Base-by-base conservation (phyloP, 2,329 filamentous ascomycete genomes). In the Diaporthe aspalathi region DNA sequence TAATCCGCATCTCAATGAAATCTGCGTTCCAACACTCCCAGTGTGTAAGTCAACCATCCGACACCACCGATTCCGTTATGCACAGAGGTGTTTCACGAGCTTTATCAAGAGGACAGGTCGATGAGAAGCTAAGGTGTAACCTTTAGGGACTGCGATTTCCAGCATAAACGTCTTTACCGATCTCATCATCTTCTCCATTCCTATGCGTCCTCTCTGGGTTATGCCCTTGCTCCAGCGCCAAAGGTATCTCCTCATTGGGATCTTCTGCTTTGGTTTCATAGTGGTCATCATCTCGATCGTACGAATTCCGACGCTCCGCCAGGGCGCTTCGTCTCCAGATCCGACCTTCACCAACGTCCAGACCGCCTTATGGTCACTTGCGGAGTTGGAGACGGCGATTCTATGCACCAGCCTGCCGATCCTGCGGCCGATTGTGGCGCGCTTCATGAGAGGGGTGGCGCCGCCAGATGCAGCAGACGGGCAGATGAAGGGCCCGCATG, bases 401-500 rank as follows among this genome's bases (percentile, higher is more conserved):
- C 6, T 71, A 5, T 71, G 69, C 17, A 54, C 69, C 22, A 67
- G 60, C 52, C 40, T 9, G 76, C 82, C 27, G 75, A 50, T 65
- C 5, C 62, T 71, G 14, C 50, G 69, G 17, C 69, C 69, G 9
- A 35, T 72, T 11, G 70, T 78, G 2, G 67, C 67, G 1, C 53
- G 67, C 32, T 69, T 69, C 43, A 50, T 69, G 20, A 38, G 43
- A 20, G 67, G 67, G 16, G 67, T 69, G 2, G 29, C 53, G 2
- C 67, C 67, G 5, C 43, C 53, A 5, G 67, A 69, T 24, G 45
- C 43, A 12, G 53, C 24, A 12, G 53, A 56, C 1, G 47, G 22
- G 3, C 67, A 52, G 14, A 24, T 60, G 45, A 69, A 47, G 43
- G 67, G 53, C 11, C 67, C 53, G 4, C 50, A 43, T 47, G 47